These are phyloP conservation scores for Kodamaea kaohsiungensis DNA, from an alignment of 805 yeast genomes.

Conservation along the genomic window DNA sequence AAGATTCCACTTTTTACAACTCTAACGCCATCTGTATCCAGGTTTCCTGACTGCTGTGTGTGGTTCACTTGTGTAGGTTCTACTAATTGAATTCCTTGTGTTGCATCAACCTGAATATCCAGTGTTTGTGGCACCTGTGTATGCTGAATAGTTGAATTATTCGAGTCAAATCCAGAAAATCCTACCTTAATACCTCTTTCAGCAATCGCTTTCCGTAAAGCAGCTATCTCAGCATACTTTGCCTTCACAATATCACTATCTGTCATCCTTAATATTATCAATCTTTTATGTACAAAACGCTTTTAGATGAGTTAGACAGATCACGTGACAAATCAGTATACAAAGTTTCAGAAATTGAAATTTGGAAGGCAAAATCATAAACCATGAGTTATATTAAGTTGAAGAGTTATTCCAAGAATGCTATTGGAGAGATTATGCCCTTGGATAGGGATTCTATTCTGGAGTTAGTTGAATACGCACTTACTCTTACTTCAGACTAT, in stretches of 20 bases:
- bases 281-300: not conserved
- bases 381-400: conserved; percentile 21
- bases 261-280: conserved; percentile 2
- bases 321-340: not conserved
- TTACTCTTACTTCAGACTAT: conserved; percentile 45
- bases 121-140: not conserved
- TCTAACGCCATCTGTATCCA: not conserved
- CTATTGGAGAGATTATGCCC: conserved; percentile 47
- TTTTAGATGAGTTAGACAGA: not conserved
- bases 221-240: conserved; percentile 32
- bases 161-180: not conserved
- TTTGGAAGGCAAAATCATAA: conserved; percentile 8
- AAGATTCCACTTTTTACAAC: not conserved
- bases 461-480: conserved; percentile 57
- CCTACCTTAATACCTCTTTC: conserved; percentile 17
- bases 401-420: conserved; percentile 26
- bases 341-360: not conserved
- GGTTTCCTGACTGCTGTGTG: not conserved
- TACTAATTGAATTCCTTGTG: not conserved
- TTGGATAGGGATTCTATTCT: conserved; percentile 55
- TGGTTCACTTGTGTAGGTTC: not conserved
- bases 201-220: conserved; percentile 26
- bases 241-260: conserved; percentile 24
- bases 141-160: not conserved
- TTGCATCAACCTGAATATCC: not conserved